A percentile compares a stretch with the other conserved stretches of the same genome.
phyloP scores from a whole-genome alignment of 192 early-diverging fungal species.

The Umbelopsis sp. region DNA sequence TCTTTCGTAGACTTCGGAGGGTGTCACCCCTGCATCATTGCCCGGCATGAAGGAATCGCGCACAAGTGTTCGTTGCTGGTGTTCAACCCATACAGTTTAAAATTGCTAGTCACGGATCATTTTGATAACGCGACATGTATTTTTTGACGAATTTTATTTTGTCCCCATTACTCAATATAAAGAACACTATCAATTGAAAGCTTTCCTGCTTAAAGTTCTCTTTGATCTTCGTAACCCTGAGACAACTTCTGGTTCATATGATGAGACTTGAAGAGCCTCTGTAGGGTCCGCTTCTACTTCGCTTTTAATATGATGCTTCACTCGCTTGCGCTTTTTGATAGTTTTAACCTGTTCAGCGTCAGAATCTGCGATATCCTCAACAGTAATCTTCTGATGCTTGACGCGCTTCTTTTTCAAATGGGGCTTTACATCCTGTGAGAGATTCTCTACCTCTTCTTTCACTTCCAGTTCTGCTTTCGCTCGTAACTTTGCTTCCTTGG shows the following conservation, averaged over 20 bases:
- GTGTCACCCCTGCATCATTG: not conserved
- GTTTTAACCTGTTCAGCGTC: not conserved
- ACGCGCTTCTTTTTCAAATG: not conserved
- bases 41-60: not conserved
- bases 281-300: no score
- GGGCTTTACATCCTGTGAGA: not conserved
- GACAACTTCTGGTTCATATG: no score
- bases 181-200: not conserved
- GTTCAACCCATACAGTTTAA: not conserved
- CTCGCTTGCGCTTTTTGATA: no score
- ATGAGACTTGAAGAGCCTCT: no score
- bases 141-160: not conserved
- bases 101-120: not conserved
- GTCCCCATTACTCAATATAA: not conserved
- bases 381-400: not conserved
- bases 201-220: not conserved
- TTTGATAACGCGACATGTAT: not conserved
- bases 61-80: no score
- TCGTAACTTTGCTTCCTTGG: not conserved
- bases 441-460: not conserved
- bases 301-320: no score
- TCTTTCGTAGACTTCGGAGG: constrained; percentile 14
- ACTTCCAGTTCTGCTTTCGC: not conserved
- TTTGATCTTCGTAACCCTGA: not conserved
- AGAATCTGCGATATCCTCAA: not conserved